A percentile compares a stretch with the other conserved stretches of the same genome.
Conservation (phyloP, 208 protist species). For the Balamuthia mandrillaris region DNA sequence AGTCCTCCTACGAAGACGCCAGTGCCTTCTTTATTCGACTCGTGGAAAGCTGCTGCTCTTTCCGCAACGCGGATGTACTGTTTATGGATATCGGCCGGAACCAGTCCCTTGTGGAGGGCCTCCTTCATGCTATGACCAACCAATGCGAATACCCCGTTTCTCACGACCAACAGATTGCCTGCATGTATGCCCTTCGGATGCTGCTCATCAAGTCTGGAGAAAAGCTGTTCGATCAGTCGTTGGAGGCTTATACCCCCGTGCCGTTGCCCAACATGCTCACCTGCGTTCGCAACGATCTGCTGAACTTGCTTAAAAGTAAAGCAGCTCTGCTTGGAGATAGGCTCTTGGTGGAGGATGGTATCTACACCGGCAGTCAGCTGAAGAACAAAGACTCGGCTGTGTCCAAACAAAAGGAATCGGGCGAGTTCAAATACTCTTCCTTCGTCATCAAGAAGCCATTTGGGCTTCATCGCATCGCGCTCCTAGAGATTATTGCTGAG, state of each 20-base stretch:
- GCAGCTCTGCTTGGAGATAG: neutral
- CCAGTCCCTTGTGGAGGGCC: neutral
- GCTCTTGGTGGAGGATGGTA: conserved; percentile 2
- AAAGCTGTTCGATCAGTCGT: neutral
- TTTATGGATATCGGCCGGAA: neutral
- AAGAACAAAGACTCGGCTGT: no score
- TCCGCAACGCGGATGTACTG: conserved; percentile 16
- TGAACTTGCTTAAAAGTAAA: neutral
- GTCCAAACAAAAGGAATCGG: no score
- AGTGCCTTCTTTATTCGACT: conserved; percentile 18
- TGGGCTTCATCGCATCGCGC: neutral
- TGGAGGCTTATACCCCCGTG: conserved; percentile 7
- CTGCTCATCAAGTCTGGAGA: neutral
- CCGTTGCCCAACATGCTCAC: conserved; percentile 24
- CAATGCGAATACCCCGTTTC: neutral
- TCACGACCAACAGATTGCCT: neutral
- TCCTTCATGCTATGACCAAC: conserved; percentile 14
- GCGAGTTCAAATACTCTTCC: no score
- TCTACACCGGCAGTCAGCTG: neutral
- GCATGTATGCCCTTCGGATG: neutral
- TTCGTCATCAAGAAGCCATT: no score
- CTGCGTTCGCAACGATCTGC: neutral
- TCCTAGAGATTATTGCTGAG: conserved; percentile 2
- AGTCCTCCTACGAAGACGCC: conserved; percentile 16
- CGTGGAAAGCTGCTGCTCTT: neutral